Conservation (phyloP, 768 basidiomycete species). For the Leccinum variicolor region DNA sequence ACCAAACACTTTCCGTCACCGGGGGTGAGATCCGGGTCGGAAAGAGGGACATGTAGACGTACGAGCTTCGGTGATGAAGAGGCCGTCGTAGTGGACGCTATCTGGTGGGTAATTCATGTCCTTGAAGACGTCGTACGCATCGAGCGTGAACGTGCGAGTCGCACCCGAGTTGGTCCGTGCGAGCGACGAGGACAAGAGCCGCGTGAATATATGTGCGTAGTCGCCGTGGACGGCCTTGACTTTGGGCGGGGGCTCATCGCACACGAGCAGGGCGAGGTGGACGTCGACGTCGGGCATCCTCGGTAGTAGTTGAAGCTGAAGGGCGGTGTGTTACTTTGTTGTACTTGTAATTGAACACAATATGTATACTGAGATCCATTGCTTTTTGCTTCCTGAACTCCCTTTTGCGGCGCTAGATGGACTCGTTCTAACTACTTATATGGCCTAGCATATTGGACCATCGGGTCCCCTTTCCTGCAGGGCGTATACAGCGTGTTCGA, state of each 20-base stretch:
- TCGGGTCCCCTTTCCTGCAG: no score
- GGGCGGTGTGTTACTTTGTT: no score
- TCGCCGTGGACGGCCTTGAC: constrained; percentile 29
- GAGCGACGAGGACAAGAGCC: constrained; percentile 40
- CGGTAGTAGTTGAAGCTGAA: no score
- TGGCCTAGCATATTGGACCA: no score
- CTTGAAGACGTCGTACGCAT: constrained; percentile 66
- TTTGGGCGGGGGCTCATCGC: constrained; percentile 31
- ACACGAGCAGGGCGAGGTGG: no score
- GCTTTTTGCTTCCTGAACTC: no score
- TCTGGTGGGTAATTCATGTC: constrained; percentile 53
- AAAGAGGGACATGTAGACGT: constrained; percentile 18
- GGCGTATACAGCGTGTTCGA: no score
- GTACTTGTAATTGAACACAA: no score
- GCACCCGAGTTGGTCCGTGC: constrained; percentile 5
- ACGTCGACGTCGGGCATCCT: no score
- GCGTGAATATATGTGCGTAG: constrained; percentile 52
- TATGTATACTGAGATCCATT: no score
- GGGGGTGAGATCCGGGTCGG: neutral
- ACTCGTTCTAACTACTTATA: no score
- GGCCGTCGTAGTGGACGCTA: constrained; percentile 52
- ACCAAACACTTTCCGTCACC: constrained; percentile 75
- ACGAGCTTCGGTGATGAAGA: constrained; percentile 90
- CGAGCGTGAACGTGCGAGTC: constrained; percentile 39
- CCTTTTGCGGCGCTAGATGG: no score